Evolutionary conservation across 768 basidiomycete genomes (phyloP), one percentile per base, ranked within the genome.

Genomic region (Tulasnella calospora): DNA sequence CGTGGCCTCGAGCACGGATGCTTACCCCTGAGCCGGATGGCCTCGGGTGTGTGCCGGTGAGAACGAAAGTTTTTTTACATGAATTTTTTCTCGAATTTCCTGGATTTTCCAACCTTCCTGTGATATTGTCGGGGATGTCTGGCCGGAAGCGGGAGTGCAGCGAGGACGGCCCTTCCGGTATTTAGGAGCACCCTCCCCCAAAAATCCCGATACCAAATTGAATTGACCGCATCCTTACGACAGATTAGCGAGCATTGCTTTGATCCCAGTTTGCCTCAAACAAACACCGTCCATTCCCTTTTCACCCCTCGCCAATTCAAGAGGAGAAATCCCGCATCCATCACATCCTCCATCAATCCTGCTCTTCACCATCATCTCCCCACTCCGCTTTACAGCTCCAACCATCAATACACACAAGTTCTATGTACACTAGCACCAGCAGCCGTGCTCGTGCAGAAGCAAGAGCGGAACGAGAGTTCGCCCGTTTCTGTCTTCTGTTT

Each of bases 211-310:
- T 67, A 0, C 61, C 61, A 33, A 33, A 67, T 67, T 67, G 61
- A 67, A 67, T 67, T 67, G 61, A 67, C 33, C 33, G 33, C 33
- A 8, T 67, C 33, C 33, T 67, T 67, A 67, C 61, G 61, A 67
- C 61, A 67, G 61, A 67, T 67, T 67, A 33, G 33, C 61, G 61
- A 67, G 61, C 61, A 67, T 67, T 67, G 61, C 61, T 67, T 67
- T 30, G 61, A 27, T 35, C 13, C 6, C 0, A 27, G 13, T 67
- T 35, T 35, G 61, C 61, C 30, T 33, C 61, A 35, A 35, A 67
- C 61, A 67, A 67, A 67, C 61, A 67, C 10, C n/a, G 30, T 67
- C 61, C 1, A 35, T 67, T 67, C 30, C 33, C 61, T 67, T 67
- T 67, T 67, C 61, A 67, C 30, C 30, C 55, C 61, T 27, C 61